Base-by-base conservation (phyloP, 441 rosid genomes). In the Gossypium gossypioides region DNA sequence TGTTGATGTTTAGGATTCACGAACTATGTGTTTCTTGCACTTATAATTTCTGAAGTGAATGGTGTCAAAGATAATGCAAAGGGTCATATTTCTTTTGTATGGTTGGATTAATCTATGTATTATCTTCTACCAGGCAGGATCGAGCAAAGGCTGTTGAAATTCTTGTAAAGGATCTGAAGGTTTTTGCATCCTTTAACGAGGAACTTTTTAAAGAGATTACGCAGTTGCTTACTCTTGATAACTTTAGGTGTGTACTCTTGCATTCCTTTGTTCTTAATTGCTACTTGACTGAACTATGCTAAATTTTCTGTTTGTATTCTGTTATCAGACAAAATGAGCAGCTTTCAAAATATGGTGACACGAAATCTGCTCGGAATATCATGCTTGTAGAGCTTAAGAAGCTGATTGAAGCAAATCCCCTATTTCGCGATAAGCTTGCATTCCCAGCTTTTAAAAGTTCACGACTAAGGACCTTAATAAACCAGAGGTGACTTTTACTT, bases 261-360 rank as follows among this genome's bases (percentile, higher is more conserved):
- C 40, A 46, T 46, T 72, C 7, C 61, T 19, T 24, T 8, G 2
- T 51, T 68, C 40, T 59, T 44, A 2, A 44, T 15, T 8, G 9
- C 58, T 50, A 50, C 59, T 16, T 16, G 27, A 51, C 51, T 16
- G 25, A 50, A 16, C 6, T 34, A 56, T 3, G 19, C 50, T 71
- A 51, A 68, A 37, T 3, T 58, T 70, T 59, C 54, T 61, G 42
- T 40, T 37, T 66, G 42, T 37, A 2, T 66, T 66, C 12, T 56
- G 4, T 71, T 50, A 64, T 62, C 81, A 93, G 97, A 87, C 88
- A 93, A 76, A 93, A 93, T 75, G 97, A 93, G 80, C 98, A 93
- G 83, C 91, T 93, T 60, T 91, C 98, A 0, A 91, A 89, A 84
- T 93, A 93, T 73, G 92, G 98, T 68, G 97, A 93, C 76, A 89